These are phyloP conservation scores for Metarhizium brunneum DNA, from an alignment of 2,329 filamentous ascomycete species.

Conservation along the genomic window DNA sequence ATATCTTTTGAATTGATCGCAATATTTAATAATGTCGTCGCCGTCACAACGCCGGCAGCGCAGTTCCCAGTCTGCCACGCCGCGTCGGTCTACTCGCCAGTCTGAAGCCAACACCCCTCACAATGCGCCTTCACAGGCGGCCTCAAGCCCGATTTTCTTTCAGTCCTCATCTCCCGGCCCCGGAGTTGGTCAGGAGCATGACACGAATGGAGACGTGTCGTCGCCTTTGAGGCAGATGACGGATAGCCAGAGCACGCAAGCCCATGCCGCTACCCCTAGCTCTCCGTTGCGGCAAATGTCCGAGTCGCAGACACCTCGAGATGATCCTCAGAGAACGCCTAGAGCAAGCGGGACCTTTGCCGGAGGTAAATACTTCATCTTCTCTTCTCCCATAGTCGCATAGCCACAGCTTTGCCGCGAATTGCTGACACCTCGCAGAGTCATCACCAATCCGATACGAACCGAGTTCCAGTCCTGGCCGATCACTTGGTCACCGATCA, in stretches of 20 bases:
- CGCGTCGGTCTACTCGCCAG: constrained; percentile 32
- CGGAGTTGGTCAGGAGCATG: constrained; percentile 16
- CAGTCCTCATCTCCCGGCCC: constrained; percentile 35
- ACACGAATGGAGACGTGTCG: constrained; percentile 30
- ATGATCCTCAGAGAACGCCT: constrained; percentile 57
- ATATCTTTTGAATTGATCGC: neutral
- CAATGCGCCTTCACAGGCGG: constrained; percentile 41
- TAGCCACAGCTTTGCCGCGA: neutral
- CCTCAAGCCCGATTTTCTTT: constrained; percentile 77
- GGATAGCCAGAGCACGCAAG: constrained; percentile 42
- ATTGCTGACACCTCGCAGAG: constrained; percentile 40
- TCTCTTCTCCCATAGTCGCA: neutral
- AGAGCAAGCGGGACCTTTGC: constrained; percentile 51
- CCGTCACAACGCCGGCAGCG: constrained; percentile 37
- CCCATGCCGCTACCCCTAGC: constrained; percentile 35
- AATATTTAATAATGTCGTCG: constrained; percentile 28
- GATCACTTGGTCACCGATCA: constrained; percentile 51
- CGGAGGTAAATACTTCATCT: constrained; percentile 44
- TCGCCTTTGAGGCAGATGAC: constrained; percentile 50
- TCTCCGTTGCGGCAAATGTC: constrained; percentile 52
- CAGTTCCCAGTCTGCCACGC: constrained; percentile 41
- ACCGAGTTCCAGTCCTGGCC: constrained; percentile 79
- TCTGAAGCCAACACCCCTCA: constrained; percentile 31
- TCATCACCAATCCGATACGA: constrained; percentile 91
- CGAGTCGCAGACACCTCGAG: constrained; percentile 41